A percentile compares a stretch with the other conserved stretches of the same genome.
phyloP scores from a whole-genome alignment of 805 yeast genomes.

The Ogataea henricii region DNA sequence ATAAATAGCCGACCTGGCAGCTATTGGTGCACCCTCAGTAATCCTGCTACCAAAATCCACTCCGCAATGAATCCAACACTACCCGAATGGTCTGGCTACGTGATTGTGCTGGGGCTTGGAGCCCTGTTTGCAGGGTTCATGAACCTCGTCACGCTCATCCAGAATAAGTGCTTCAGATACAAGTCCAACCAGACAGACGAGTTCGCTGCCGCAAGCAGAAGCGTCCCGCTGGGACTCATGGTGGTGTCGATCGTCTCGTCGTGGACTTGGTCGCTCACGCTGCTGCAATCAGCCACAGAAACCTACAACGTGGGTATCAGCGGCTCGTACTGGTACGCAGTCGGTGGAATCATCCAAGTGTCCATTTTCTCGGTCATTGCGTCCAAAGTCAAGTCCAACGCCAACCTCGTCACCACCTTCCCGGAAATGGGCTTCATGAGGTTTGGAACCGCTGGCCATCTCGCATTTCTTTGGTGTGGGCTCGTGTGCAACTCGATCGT shows the following conservation, averaged over 20 bases:
- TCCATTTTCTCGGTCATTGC: conserved; percentile 33
- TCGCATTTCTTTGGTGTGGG: conserved; percentile 15
- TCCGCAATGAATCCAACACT: conserved; percentile 7
- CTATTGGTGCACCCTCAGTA: no score
- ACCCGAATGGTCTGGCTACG: conserved; percentile 30
- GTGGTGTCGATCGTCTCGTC: conserved; percentile 27
- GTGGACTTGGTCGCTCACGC: conserved; percentile 35
- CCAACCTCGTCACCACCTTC: conserved; percentile 32
- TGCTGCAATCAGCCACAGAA: conserved; percentile 30
- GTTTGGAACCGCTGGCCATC: conserved; percentile 30
- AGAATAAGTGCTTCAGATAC: conserved; percentile 19
- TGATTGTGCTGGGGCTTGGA: conserved; percentile 37
- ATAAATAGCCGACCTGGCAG: no score
- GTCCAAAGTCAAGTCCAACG: conserved; percentile 31
- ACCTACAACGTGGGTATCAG: conserved; percentile 28
- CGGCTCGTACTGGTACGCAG: conserved; percentile 32
- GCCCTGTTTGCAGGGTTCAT: conserved; percentile 34
- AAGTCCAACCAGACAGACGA: conserved; percentile 26
- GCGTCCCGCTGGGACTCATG: conserved; percentile 20
- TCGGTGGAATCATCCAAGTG: conserved; percentile 31
- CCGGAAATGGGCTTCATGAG: conserved; percentile 34
- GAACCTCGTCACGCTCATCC: conserved; percentile 27
- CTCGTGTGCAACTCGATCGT: conserved; percentile 11
- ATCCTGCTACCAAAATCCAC: neutral
- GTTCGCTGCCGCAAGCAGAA: conserved; percentile 27